Percentiles rank a stretch among this genome's conserved stretches.
These are phyloP conservation scores for Aspergillus aculeatinus DNA, from an alignment of 2,329 filamentous ascomycete genomes.

Conservation along the genomic window DNA sequence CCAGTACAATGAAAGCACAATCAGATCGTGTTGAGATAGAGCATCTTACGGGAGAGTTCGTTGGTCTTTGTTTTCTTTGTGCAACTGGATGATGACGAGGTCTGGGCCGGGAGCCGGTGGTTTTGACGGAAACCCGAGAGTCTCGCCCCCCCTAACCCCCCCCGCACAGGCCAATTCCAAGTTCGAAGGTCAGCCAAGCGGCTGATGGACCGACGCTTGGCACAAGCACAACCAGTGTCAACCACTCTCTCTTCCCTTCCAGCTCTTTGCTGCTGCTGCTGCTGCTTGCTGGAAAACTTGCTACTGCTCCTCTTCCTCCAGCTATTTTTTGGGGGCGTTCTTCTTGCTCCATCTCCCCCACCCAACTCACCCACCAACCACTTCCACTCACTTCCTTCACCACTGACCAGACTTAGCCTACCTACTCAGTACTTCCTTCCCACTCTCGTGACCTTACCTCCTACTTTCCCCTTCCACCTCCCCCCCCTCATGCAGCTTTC, in stretches of 20 bases:
- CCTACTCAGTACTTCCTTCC: too few species aligned
- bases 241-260: too few species aligned
- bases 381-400: background rate
- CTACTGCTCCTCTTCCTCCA: background rate
- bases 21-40: background rate
- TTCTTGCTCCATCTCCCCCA: constrained; percentile 14
- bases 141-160: background rate
- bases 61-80: background rate
- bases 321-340: constrained; percentile 1
- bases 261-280: background rate
- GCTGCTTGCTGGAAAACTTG: background rate
- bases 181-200: background rate
- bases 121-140: background rate
- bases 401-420: background rate
- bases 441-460: background rate
- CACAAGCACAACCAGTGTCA: background rate
- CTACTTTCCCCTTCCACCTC: background rate
- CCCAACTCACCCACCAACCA: background rate
- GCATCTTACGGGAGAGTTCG: background rate
- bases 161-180: background rate
- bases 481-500: background rate
- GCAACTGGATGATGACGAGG: background rate
- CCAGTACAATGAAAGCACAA: background rate
- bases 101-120: background rate
- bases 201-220: background rate